Base-by-base conservation (phyloP, 2,329 filamentous ascomycete genomes). In the Fonsecaea erecta region DNA sequence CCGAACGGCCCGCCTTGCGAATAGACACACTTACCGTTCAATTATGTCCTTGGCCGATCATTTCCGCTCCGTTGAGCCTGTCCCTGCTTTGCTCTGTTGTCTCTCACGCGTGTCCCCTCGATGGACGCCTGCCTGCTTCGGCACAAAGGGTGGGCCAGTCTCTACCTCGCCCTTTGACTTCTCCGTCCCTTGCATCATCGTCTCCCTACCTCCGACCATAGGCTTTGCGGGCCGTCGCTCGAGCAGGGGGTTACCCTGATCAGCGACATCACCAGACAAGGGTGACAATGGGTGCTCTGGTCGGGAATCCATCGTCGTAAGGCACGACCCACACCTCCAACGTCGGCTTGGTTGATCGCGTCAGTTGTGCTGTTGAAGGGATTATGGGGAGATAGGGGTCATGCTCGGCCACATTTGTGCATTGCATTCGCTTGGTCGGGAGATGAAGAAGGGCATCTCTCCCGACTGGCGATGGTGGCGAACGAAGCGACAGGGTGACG, bases 141-240 rank as follows among this genome's bases (percentile, higher is more conserved):
- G 9, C 30, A 32, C 30, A 32, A 28, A 3, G 12, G 21, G 54
- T 24, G 34, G n/a, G 34, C n/a, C 34, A 28, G 26, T n/a, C 30
- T 51, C n/a, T 52, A 46, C 43, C 34, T 12, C 30, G 11, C 16
- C 48, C 3, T 16, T 26, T 16, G 14, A 9, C 14, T 34, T 48
- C 18, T 9, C 24, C 32, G 30, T 37, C 28, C 21, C 57, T 60
- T 37, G 57, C 57, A 37, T 52, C 28, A 48, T 48, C 11, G 11
- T 24, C 43, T 21, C 21, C 43, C n/a, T 16, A 9, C 28, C 16
- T 14, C 30, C 11, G 26, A 21, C 30, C 28, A 52, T 14, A 28
- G 40, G 43, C 9, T 51, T 55, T 26, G 30, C 37, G 56, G 28
- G n/a, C 21, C 37, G n/a, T 34, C 37, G 55, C 55, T 26, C 9